Conservation (phyloP, 176 grass and related monocot genomes). For the Musa troglodytarum region DNA sequence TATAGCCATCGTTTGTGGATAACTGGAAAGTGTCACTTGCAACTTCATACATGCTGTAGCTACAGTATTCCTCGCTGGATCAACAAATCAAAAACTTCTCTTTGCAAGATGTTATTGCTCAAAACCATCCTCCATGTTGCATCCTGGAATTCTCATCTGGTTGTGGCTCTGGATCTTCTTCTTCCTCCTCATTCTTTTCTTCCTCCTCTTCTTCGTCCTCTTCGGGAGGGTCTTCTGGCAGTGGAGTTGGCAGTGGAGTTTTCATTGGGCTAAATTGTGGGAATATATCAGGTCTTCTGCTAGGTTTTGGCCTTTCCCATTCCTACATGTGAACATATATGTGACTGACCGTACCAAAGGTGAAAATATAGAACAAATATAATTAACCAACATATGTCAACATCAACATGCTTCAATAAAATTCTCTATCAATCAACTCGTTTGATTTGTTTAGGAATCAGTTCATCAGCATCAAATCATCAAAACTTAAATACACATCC, state of each 20-base stretch:
- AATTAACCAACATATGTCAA: background rate
- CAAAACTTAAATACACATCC: background rate
- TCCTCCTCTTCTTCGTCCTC: slow-evolving; percentile 76
- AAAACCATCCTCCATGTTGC: slow-evolving; percentile 1
- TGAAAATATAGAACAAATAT: background rate
- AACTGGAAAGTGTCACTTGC: too few relatives aligned
- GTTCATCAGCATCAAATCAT: background rate
- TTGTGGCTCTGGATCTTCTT: slow-evolving; percentile 58
- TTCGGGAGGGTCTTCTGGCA: slow-evolving; percentile 60
- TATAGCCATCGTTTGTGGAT: background rate
- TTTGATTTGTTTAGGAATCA: background rate
- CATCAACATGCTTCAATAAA: background rate
- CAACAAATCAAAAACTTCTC: background rate
- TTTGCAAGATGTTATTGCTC: background rate
- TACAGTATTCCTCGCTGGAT: too few relatives aligned
- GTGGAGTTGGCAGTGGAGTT: slow-evolving; percentile 58
- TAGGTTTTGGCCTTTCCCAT: slow-evolving; percentile 71
- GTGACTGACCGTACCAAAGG: background rate
- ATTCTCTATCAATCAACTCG: background rate
- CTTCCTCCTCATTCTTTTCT: slow-evolving; percentile 27
- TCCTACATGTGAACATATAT: slow-evolving; percentile 30
- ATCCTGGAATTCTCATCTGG: slow-evolving; percentile 28
- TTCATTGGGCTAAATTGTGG: slow-evolving; percentile 87
- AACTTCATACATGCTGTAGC: too few relatives aligned
- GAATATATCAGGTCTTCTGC: slow-evolving; percentile 74